Conservation (phyloP, 495 filamentous ascomycete genomes). For the Jackrogersella minutella region DNA sequence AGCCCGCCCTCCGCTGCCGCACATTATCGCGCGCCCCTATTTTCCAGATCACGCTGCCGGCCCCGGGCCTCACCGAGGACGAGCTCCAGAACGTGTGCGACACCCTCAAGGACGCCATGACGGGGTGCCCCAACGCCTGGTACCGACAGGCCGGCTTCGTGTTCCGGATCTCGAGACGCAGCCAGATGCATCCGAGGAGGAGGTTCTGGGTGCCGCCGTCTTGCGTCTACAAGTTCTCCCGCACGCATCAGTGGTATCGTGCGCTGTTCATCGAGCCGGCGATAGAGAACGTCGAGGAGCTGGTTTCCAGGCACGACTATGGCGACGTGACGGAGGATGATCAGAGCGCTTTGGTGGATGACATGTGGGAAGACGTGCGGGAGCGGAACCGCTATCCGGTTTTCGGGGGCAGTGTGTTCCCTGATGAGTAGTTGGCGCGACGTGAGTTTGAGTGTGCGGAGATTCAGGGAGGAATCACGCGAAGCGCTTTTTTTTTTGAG, state of each 20-base stretch:
- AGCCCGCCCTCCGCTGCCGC: background rate
- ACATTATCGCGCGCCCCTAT: conserved; percentile 3
- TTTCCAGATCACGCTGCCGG: conserved; percentile 26
- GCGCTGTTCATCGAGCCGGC: background rate
- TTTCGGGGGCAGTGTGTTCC: too few relatives aligned
- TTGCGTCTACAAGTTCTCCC: conserved; percentile 1
- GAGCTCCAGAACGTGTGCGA: background rate
- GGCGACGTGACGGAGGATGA: conserved; percentile 32
- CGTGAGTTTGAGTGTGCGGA: background rate
- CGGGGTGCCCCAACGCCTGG: conserved; percentile 1
- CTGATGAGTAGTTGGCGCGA: background rate
- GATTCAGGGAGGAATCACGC: too few relatives aligned
- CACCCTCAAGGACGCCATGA: background rate
- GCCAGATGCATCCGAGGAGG: background rate
- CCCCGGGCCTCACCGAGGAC: too few relatives aligned
- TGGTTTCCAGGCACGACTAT: background rate
- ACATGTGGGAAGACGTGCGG: conserved; percentile 23
- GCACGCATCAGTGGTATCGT: background rate
- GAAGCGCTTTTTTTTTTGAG: too few relatives aligned
- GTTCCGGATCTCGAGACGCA: conserved; percentile 6
- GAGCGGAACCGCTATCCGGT: background rate
- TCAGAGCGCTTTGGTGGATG: conserved; percentile 19
- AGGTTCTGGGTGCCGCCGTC: conserved; percentile 15
- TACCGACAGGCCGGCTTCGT: conserved; percentile 19
- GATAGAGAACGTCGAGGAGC: background rate